Evolutionary conservation across 2,329 filamentous ascomycete genomes (phyloP).

Genomic region (Pseudogymnoascus sp.): DNA sequence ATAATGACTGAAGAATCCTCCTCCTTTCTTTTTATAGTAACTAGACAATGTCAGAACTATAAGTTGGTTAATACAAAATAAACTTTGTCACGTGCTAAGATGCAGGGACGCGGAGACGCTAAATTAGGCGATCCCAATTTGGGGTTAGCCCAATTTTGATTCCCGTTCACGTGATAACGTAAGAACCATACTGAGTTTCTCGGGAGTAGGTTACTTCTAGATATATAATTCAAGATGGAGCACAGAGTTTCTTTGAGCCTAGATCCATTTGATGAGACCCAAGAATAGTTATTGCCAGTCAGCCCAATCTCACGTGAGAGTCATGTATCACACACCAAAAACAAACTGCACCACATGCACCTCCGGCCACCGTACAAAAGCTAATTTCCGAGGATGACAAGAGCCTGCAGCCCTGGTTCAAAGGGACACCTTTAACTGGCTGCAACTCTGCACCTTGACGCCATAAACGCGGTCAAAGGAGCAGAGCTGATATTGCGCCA

Average conservation of each 20-base stretch:
- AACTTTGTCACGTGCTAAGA: not conserved
- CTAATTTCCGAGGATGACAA: slow-evolving; percentile 3
- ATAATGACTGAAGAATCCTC: not conserved
- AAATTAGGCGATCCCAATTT: not conserved
- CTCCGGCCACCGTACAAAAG: not conserved
- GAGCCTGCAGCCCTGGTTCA: not conserved
- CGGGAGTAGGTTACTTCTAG: not conserved
- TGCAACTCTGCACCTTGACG: not conserved
- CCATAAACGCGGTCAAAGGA: not conserved
- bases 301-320: not conserved
- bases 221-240: not conserved
- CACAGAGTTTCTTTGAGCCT: not conserved
- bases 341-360: not conserved
- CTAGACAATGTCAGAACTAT: not conserved
- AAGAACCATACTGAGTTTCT: not conserved
- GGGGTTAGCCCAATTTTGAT: not conserved
- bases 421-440: not conserved
- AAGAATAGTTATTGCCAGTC: not conserved
- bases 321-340: not conserved
- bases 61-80: not conserved
- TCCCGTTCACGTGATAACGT: not conserved
- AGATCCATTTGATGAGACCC: not conserved
- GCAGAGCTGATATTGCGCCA: not conserved
- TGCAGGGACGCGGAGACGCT: not conserved
- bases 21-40: not conserved